Evolutionary conservation across 495 filamentous ascomycete genomes (phyloP).

Genomic region (Penicillium paxilli): DNA sequence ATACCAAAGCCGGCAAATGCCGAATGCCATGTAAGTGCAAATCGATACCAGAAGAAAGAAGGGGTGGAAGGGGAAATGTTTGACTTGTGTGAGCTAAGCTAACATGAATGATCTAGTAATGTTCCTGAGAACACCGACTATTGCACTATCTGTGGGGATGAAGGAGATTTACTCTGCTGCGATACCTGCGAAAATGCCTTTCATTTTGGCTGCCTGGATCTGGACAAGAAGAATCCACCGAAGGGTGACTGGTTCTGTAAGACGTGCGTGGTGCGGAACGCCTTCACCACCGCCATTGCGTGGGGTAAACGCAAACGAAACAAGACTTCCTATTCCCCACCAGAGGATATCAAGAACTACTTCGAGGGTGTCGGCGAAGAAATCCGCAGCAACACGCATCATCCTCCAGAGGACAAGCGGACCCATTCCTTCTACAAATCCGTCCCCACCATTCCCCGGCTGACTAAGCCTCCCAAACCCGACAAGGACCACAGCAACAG

Average conservation of each 20-base stretch:
- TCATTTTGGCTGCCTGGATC: constrained; percentile 85
- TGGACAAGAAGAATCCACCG: constrained; percentile 60
- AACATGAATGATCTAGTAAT: constrained; percentile 26
- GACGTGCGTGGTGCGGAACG: constrained; percentile 58
- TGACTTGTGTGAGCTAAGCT: background rate
- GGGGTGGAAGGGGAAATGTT: too few relatives aligned
- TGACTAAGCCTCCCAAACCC: constrained; percentile 26
- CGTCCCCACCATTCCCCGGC: constrained; percentile 29
- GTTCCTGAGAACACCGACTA: constrained; percentile 76
- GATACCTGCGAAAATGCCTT: constrained; percentile 86
- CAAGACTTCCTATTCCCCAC: constrained; percentile 72
- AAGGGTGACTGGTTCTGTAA: constrained; percentile 85
- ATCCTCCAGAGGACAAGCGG: constrained; percentile 7
- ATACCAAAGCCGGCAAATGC: constrained; percentile 16
- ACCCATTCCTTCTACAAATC: constrained; percentile 18
- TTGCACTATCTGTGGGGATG: constrained; percentile 78
- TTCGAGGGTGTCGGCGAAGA: constrained; percentile 21
- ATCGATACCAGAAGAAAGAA: too few relatives aligned
- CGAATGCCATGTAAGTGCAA: constrained; percentile 19
- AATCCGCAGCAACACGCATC: constrained; percentile 1
- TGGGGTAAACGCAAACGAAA: constrained; percentile 59
- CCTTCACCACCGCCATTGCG: constrained; percentile 60
- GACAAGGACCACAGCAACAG: background rate
- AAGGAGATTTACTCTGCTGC: constrained; percentile 86
- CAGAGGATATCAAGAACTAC: constrained; percentile 63